Evolutionary conservation across 2,329 filamentous ascomycete species (phyloP).

Genomic region (Arthrobotrys musiformis): DNA sequence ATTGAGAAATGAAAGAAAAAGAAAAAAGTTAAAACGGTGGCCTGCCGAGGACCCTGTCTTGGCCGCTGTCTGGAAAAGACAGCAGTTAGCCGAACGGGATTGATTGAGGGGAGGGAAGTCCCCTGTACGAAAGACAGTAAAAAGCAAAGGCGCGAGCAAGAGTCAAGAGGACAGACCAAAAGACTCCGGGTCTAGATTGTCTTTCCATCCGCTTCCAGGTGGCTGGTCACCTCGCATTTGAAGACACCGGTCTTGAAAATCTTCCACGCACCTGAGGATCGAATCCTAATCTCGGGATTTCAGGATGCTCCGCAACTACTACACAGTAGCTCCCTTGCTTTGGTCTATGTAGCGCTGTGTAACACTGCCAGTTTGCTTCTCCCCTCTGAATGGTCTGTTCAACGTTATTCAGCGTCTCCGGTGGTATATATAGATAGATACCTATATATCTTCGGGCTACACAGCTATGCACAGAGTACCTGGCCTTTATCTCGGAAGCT

Average conservation of each 20-base stretch:
- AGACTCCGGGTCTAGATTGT: slow-evolving; percentile 41
- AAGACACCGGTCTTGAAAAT: slow-evolving; percentile 10
- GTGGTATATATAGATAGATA: background rate
- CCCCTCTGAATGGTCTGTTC: background rate
- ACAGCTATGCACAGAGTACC: background rate
- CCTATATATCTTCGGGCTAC: background rate
- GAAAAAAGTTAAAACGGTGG: slow-evolving; percentile 40
- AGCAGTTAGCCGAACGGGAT: slow-evolving; percentile 54
- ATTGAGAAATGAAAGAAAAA: slow-evolving; percentile 3
- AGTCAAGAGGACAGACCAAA: slow-evolving; percentile 21
- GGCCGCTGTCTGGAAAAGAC: slow-evolving; percentile 40
- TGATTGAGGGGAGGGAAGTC: slow-evolving; percentile 33
- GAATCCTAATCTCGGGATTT: slow-evolving; percentile 40
- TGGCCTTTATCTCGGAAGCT: slow-evolving; percentile 2
- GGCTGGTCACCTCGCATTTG: slow-evolving; percentile 28
- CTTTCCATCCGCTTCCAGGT: slow-evolving; percentile 52
- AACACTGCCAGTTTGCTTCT: slow-evolving; percentile 19
- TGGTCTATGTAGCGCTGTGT: slow-evolving; percentile 33
- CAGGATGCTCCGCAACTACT: no score
- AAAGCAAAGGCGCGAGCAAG: slow-evolving; percentile 38
- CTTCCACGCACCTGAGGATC: slow-evolving; percentile 17
- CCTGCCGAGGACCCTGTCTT: slow-evolving; percentile 52
- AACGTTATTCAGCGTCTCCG: slow-evolving; percentile 33
- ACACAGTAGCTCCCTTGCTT: slow-evolving; percentile 17
- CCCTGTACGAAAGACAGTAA: slow-evolving; percentile 30